Percentiles rank a stretch among this genome's conserved stretches.
These are phyloP conservation scores for Hymenoscyphus linearis DNA, from an alignment of 2,329 filamentous ascomycete genomes.

Conservation along the genomic window DNA sequence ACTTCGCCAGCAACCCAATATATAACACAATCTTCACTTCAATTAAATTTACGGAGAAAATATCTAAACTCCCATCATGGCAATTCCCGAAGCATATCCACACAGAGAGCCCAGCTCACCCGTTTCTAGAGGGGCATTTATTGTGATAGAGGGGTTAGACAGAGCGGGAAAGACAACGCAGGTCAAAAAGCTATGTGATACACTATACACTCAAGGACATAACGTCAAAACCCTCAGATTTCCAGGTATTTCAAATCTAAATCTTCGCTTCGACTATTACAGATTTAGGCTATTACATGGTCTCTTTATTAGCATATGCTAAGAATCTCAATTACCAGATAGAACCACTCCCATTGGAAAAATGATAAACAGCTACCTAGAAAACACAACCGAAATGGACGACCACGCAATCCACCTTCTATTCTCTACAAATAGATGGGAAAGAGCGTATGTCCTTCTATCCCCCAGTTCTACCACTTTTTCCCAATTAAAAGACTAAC, in stretches of 20 bases:
- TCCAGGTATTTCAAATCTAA: constrained; percentile 46
- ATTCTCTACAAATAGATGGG: constrained; percentile 71
- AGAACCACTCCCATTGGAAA: constrained; percentile 62
- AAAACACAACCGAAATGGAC: constrained; percentile 52
- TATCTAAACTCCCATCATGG: background rate
- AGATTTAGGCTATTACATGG: constrained; percentile 2
- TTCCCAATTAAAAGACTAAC: background rate
- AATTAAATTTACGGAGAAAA: background rate
- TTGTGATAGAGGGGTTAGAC: constrained; percentile 69
- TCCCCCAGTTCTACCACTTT: background rate
- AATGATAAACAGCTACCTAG: constrained; percentile 64
- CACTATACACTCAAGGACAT: constrained; percentile 45
- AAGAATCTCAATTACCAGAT: constrained; percentile 40
- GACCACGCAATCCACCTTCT: constrained; percentile 69
- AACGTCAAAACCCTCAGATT: constrained; percentile 58
- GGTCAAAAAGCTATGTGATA: constrained; percentile 51
- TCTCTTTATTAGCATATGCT: background rate
- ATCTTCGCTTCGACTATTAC: background rate
- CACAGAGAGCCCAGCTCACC: constrained; percentile 26
- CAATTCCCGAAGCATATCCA: constrained; percentile 12
- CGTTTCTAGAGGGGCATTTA: constrained; percentile 50
- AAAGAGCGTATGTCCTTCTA: constrained; percentile 33
- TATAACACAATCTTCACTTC: background rate
- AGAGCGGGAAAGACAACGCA: constrained; percentile 70
- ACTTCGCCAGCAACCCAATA: background rate